A percentile compares a stretch with the other conserved stretches of the same genome.
phyloP scores from a whole-genome alignment of 179 eudicot genomes.

The Vitellaria paradoxa region DNA sequence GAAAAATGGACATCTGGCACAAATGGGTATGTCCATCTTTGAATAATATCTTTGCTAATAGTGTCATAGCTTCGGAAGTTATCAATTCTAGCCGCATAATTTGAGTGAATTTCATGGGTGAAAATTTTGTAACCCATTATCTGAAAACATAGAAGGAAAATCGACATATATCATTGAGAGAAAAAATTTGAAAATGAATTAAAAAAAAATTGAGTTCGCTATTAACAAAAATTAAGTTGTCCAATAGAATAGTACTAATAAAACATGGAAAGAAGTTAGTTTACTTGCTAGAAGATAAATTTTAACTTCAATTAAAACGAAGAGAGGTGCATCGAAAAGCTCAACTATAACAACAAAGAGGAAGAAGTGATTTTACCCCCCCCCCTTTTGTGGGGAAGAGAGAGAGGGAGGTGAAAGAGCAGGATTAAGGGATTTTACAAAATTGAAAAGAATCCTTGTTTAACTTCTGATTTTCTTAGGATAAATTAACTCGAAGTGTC shows the following conservation, averaged over 20 bases:
- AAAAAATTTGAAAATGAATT: neutral
- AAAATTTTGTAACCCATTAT: slow-evolving; percentile 96
- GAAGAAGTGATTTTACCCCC: neutral
- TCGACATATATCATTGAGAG: neutral
- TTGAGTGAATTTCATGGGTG: slow-evolving; percentile 86
- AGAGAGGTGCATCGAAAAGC: neutral
- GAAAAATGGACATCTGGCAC: slow-evolving; percentile 86
- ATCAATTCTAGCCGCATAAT: slow-evolving; percentile 90
- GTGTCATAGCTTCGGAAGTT: slow-evolving; percentile 91
- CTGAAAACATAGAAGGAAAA: slow-evolving; percentile 39
- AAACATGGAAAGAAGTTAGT: neutral
- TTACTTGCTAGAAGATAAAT: neutral
- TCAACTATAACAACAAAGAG: slow-evolving; percentile 1
- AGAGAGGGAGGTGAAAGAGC: neutral
- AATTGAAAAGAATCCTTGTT: too few species aligned
- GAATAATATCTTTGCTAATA: slow-evolving; percentile 92
- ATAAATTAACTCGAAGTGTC: too few species aligned
- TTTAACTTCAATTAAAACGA: neutral
- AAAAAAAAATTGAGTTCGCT: neutral
- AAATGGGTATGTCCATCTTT: slow-evolving; percentile 93
- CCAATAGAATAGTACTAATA: neutral
- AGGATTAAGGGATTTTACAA: neutral
- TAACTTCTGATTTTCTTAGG: too few species aligned
- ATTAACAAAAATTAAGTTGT: neutral
- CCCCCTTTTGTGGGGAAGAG: too few species aligned